Percentiles rank a stretch among this genome's conserved stretches.
Evolutionary conservation across 306 rosid species (phyloP).

Genomic region (Oemleria cerasiformis): DNA sequence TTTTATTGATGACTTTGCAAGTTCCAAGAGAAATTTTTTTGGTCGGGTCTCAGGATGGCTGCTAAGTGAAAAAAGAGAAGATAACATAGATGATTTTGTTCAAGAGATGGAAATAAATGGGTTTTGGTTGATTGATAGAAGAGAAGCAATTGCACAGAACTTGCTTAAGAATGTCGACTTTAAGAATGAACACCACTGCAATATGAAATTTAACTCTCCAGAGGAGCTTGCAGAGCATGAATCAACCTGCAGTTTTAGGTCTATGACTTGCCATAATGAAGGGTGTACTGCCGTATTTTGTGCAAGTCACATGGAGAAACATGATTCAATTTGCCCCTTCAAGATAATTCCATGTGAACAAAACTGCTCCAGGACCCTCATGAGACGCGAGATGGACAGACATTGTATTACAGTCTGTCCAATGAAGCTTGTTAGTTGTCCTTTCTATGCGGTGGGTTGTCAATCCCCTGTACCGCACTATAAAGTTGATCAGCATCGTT

Average conservation of each 20-base stretch:
- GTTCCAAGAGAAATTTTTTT: constrained; percentile 62
- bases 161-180: constrained; percentile 73
- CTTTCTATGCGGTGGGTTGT: constrained; percentile 74
- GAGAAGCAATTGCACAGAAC: constrained; percentile 45
- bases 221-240: constrained; percentile 56
- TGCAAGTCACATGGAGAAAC: constrained; percentile 49
- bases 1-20: constrained; percentile 70
- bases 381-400: constrained; percentile 89
- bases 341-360: constrained; percentile 83
- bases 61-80: constrained; percentile 80
- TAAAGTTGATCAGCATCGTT: constrained; percentile 51
- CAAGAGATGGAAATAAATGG: constrained; percentile 74
- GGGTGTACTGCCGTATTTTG: constrained; percentile 66
- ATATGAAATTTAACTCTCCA: constrained; percentile 36
- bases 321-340: constrained; percentile 72
- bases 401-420: constrained; percentile 84
- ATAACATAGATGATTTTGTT: constrained; percentile 74
- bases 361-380: constrained; percentile 50
- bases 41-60: constrained; percentile 73
- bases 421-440: constrained; percentile 86
- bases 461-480: constrained; percentile 52
- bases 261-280: constrained; percentile 48
- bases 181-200: constrained; percentile 57
- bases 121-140: constrained; percentile 61
- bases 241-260: constrained; percentile 47